Base-by-base conservation (phyloP, 2,329 filamentous ascomycete genomes). In the Epichloe hybrida region DNA sequence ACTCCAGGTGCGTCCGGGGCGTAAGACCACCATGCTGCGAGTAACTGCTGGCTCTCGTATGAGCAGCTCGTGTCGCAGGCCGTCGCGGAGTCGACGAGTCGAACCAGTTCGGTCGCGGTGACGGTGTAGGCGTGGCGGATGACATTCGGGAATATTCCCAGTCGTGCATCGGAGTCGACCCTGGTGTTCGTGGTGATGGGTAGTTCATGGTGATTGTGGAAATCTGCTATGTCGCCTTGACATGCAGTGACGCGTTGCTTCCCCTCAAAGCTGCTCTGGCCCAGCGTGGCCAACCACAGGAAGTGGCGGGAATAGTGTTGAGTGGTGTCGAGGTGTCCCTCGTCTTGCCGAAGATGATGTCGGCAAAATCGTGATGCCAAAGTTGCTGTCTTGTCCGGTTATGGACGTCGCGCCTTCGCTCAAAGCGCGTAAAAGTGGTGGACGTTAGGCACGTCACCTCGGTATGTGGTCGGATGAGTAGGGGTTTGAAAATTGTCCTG, bases 381-480 rank as follows among this genome's bases (percentile, higher is more conserved):
- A 20, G 9, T 9, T 45, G n/a, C 5, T 49, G 50, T 38, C 36
- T 23, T 27, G 36, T 46, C 37, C 31, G 11, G 37, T 13, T 35
- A 13, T 17, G 31, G 21, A 40, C 40, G 47, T 43, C 27, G 34
- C 46, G 46, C 34, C 21, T 44, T 46, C 7, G n/a, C 5, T 43
- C 11, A 38, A 34, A 38, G 38, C 41, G 66, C 64, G 69, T 31
- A 43, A 34, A 37, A 66, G 71, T 70, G 72, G 66, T 68, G 65
- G 64, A 66, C 68, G 66, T 67, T 71, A 63, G 36, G 65, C 70
- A 69, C 66, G 75, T 79, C 76, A 79, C 76, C 76, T 76, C 72
- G 74, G 73, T 76, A 76, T 77, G 71, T 75, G 72, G 70, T 77
- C 74, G 75, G 74, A 73, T 64, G 73, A 73, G 72, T 72, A 74